These are phyloP conservation scores for Rhodotorula taiwanensis DNA, from an alignment of 768 basidiomycete genomes.

Conservation along the genomic window DNA sequence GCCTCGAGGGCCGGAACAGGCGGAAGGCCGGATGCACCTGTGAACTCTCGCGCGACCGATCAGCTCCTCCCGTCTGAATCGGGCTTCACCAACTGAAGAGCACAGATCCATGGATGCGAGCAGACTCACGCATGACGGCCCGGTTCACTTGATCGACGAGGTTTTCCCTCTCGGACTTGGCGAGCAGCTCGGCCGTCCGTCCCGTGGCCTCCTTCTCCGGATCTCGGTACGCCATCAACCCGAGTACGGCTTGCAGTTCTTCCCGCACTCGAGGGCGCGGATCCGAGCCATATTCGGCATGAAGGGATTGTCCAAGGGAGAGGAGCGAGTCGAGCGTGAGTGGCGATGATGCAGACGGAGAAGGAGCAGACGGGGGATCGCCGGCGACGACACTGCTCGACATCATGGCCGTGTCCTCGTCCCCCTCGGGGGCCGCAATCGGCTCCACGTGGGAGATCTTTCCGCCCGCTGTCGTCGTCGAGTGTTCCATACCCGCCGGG, in stretches of 20 bases:
- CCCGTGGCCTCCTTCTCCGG: constrained; percentile 55
- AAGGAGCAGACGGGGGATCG: constrained; percentile 35
- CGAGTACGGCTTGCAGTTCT: constrained; percentile 66
- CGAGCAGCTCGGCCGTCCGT: constrained; percentile 56
- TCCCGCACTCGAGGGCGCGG: constrained; percentile 58
- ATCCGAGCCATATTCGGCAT: constrained; percentile 62
- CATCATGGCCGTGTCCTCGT: no score
- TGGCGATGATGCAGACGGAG: no score
- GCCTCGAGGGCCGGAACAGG: constrained; percentile 65
- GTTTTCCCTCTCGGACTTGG: constrained; percentile 53
- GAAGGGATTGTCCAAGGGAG: constrained; percentile 64
- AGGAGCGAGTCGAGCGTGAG: constrained; percentile 62
- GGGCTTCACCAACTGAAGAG: no score
- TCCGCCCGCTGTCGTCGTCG: background rate
- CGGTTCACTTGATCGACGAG: constrained; percentile 62
- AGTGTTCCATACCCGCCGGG: background rate
- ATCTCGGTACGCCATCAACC: constrained; percentile 71
- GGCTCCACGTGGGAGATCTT: no score
- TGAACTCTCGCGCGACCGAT: background rate
- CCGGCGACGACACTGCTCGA: background rate
- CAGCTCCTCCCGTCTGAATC: no score
- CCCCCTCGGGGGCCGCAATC: no score
- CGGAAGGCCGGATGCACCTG: constrained; percentile 73
- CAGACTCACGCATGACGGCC: constrained; percentile 66
- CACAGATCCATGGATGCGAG: no score